phyloP scores from a whole-genome alignment of 2,329 filamentous ascomycete genomes.

The Nothophoma quercina region DNA sequence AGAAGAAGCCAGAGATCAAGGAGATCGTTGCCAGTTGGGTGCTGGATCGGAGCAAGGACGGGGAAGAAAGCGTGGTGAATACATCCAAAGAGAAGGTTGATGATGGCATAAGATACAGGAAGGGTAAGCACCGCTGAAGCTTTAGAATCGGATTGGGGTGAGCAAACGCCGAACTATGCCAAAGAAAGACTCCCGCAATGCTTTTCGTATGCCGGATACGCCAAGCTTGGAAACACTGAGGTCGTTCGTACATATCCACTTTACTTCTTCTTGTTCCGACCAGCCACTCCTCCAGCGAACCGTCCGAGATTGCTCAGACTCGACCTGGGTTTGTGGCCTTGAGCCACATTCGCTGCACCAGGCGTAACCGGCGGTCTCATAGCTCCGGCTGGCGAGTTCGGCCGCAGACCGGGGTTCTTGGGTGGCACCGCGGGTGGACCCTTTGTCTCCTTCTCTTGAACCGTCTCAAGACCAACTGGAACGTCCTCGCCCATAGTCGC shows the following conservation, averaged over 20 bases:
- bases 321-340: slow-evolving; percentile 47
- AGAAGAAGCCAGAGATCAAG: slow-evolving; percentile 68
- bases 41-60: slow-evolving; percentile 42
- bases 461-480: slow-evolving; percentile 26
- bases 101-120: slow-evolving; percentile 51
- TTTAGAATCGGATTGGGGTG: not conserved
- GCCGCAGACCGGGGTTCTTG: slow-evolving; percentile 31
- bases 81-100: slow-evolving; percentile 34
- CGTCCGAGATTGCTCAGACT: slow-evolving; percentile 55
- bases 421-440: slow-evolving; percentile 36
- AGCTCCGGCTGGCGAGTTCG: slow-evolving; percentile 32
- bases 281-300: slow-evolving; percentile 53
- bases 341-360: slow-evolving; percentile 24
- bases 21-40: slow-evolving; percentile 78
- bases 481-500: slow-evolving; percentile 50
- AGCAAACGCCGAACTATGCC: slow-evolving; percentile 20
- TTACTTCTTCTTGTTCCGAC: slow-evolving; percentile 49
- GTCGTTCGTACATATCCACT: not conserved
- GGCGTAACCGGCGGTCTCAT: slow-evolving; percentile 31
- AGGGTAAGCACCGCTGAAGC: slow-evolving; percentile 54
- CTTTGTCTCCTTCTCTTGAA: slow-evolving; percentile 41
- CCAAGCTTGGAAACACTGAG: slow-evolving; percentile 10
- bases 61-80: slow-evolving; percentile 16
- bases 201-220: slow-evolving; percentile 20
- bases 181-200: slow-evolving; percentile 34